Base-by-base conservation (phyloP, 2,329 filamentous ascomycete species). In the Aphanoascus verrucosus region DNA sequence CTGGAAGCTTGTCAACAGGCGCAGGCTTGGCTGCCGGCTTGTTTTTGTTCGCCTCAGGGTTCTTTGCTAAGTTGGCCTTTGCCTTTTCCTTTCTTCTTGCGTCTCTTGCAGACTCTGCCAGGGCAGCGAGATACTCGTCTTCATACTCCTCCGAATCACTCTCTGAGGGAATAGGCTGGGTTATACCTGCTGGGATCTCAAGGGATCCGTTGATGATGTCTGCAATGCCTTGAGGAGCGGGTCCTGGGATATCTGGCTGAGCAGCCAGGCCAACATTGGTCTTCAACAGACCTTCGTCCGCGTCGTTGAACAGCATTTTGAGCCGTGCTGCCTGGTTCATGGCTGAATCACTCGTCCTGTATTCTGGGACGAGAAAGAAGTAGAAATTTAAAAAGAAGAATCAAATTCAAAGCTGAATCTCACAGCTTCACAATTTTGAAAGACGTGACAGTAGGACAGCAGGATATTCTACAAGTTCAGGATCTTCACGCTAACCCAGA, bases 261-360 rank as follows among this genome's bases (percentile, higher is more conserved):
- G 51, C 8, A 2, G 55, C 48, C 17, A 58, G 37, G 15, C 52
- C 51, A n/a, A 54, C 44, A 48, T 60, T 28, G 32, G 35, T 5
- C n/a, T 32, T 17, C 23, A 67, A 49, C 31, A 68, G 57, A 9
- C 45, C 44, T 32, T 58, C 55, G 44, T 68, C 63, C 3, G 59
- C 49, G 6, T 53, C 59, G 2, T 55, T 47, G 47, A 69, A 67
- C 38, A 69, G 61, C 28, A 68, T 48, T 23, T 58, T 58, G 12
- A 69, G 58, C 17, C 66, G 62, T 17, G 60, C 58, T 23, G 14
- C 14, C 34, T 49, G 54, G n/a, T 60, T 58, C 65, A 67, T 67
- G n/a, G 7, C 44, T 23, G n/a, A 4, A 15, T 17, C n/a, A n/a
- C 38, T 19, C n/a, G 15, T 23, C 54, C 32, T n/a, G n/a, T n/a